phyloP scores from a whole-genome alignment of 1,139 yeast genomes.

The Insectozyma bohioensis region DNA sequence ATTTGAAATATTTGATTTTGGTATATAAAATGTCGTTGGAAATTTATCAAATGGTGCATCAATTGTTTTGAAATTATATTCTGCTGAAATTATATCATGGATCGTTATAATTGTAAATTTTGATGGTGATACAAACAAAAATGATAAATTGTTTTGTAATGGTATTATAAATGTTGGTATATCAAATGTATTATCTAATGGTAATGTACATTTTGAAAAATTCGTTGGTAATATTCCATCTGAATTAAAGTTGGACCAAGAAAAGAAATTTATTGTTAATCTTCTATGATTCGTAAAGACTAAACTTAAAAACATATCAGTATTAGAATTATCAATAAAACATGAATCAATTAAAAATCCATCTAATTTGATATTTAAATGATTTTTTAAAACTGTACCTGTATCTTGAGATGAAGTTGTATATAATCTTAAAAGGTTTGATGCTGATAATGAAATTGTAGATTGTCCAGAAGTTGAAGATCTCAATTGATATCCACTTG shows the following conservation, averaged over 20 bases:
- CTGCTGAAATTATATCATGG: conserved; percentile 49
- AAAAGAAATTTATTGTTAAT: conserved; percentile 36
- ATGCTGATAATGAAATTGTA: conserved; percentile 38
- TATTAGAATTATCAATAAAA: conserved; percentile 29
- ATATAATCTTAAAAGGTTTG: conserved; percentile 38
- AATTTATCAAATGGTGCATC: conserved; percentile 23
- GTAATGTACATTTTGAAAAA: conserved; percentile 25
- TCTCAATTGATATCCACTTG: conserved; percentile 35
- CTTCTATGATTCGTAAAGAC: conserved; percentile 38
- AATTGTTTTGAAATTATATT: conserved; percentile 30
- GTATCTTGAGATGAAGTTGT: conserved; percentile 33
- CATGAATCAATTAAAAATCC: conserved; percentile 45
- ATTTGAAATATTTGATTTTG: conserved; percentile 19
- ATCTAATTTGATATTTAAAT: conserved; percentile 40
- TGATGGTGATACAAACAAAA: conserved; percentile 32
- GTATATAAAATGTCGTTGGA: conserved; percentile 39
- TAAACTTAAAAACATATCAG: conserved; percentile 35
- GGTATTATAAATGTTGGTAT: conserved; percentile 44
- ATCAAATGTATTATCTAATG: conserved; percentile 37
- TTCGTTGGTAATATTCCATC: conserved; percentile 12
- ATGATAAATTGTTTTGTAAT: conserved; percentile 30
- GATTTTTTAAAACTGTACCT: conserved; percentile 39
- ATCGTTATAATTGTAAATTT: conserved; percentile 34
- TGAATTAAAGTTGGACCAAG: conserved; percentile 30
- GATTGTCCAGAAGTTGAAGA: conserved; percentile 36